A percentile compares a stretch with the other conserved stretches of the same genome.
phyloP scores from a whole-genome alignment of 441 rosid species.

The Syzygium syzygioides region DNA sequence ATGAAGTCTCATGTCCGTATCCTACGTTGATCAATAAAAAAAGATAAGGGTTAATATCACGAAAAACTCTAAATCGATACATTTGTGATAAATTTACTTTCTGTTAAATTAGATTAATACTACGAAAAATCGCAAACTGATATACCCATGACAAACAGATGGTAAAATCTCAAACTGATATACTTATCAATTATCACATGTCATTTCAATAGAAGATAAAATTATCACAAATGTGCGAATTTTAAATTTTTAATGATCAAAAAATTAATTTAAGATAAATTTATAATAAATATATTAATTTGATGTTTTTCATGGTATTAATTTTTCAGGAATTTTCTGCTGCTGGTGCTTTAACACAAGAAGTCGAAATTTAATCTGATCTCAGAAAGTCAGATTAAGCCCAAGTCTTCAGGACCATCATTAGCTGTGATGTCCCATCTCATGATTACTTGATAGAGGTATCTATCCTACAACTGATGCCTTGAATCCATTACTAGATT shows the following conservation, averaged over 20 bases:
- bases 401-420: not conserved
- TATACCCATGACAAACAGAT: too few relatives aligned
- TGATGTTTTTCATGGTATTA: not conserved
- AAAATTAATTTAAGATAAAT: too few relatives aligned
- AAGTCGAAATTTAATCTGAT: not conserved
- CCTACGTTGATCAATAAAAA: not conserved
- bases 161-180: too few relatives aligned
- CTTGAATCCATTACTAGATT: not conserved
- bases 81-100: too few relatives aligned
- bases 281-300: too few relatives aligned
- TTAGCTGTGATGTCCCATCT: not conserved
- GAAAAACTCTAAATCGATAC: too few relatives aligned
- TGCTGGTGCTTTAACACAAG: not conserved
- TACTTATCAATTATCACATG: too few relatives aligned
- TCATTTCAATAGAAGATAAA: too few relatives aligned
- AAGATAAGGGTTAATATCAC: too few relatives aligned
- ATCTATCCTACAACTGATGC: not conserved
- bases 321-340: not conserved
- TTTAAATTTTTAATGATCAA: too few relatives aligned
- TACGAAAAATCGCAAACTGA: too few relatives aligned
- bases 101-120: too few relatives aligned
- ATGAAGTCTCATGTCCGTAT: not conserved
- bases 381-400: not conserved
- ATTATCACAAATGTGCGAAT: rapidly evolving
- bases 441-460: not conserved